phyloP scores from a whole-genome alignment of 306 rosid species.

The Malus orientalis region DNA sequence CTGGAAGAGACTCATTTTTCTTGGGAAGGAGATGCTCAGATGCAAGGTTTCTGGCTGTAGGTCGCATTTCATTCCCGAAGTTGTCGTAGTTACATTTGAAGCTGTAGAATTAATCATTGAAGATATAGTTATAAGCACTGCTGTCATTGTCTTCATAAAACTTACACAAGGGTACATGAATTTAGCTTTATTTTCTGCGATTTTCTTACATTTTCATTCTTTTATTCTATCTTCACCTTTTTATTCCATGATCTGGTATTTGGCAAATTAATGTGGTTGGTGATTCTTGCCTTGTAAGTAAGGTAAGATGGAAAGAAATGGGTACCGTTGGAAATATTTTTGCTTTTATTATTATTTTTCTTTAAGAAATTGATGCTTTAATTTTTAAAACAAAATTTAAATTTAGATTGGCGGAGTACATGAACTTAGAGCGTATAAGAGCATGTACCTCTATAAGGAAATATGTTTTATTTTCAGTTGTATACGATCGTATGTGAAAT shows the following conservation, averaged over 20 bases:
- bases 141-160: constrained; percentile 33
- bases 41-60: constrained; percentile 41
- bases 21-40: constrained; percentile 32
- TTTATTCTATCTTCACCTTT: background rate
- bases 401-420: background rate
- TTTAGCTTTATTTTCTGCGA: constrained; percentile 4
- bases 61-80: constrained; percentile 27
- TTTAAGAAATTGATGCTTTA: background rate
- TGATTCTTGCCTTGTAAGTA: background rate
- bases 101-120: constrained; percentile 48
- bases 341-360: too few species aligned
- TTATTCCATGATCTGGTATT: background rate
- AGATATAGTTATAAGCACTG: constrained; percentile 33
- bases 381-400: background rate
- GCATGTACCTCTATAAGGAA: too few species aligned
- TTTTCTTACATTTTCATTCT: background rate
- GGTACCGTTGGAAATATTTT: background rate
- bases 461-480: too few species aligned
- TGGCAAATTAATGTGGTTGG: background rate
- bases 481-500: too few species aligned
- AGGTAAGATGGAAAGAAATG: background rate
- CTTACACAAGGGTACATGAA: constrained; percentile 44
- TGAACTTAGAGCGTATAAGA: too few species aligned
- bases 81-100: constrained; percentile 36
- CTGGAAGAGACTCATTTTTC: constrained; percentile 51